Evolutionary conservation across 108 stramenopile species (phyloP), one percentile per base, ranked within the genome.

Genomic region (Pseudonitzschia multiseries): DNA sequence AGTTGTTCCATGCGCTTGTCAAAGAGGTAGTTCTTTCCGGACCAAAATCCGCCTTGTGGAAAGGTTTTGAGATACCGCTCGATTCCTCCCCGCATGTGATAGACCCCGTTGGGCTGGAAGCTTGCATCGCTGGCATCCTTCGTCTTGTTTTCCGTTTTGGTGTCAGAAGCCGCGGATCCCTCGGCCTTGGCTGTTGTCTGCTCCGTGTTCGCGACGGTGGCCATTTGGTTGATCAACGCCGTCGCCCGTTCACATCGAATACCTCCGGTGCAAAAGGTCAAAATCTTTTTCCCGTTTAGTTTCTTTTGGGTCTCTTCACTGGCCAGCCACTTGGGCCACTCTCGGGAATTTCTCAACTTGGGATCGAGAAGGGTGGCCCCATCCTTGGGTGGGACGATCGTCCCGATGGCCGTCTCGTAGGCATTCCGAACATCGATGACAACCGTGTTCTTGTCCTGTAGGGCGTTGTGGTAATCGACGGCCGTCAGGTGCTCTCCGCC

Each of bases 21-120:
- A 80, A 94, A 94, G 0, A 88, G 74, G 71, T 89, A 93, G 60
- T 93, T 93, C 72, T 90, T 93, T 1, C 92, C 92, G 65, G 74
- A 78, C 92, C 92, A 93, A 41, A 68, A 85, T 15, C 92, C 92
- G 36, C 92, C 92, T 22, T 90, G 79, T 0, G 87, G 87, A 67
- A 79, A 93, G 14, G 81, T 82, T 57, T 90, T 81, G 41, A 93
- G 62, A 70, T 96, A 96, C 41, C 89, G 85, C 48, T 96, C 93
- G 43, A 94, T 94, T 10, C 93, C 93, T 10, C 93, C 93, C 54
- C 83, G 82, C 63, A 89, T 78, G 57, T 91, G 85, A 57, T 80
- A 90, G 4, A 93, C 92, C 18, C 92, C 89, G 68, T 89, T 75
- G 10, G 81, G 69, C 22, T 79, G 65, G 20, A 88, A 69, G 8